These are phyloP conservation scores for Aspergillus funiculosus DNA, from an alignment of 495 filamentous ascomycete species.

Conservation along the genomic window DNA sequence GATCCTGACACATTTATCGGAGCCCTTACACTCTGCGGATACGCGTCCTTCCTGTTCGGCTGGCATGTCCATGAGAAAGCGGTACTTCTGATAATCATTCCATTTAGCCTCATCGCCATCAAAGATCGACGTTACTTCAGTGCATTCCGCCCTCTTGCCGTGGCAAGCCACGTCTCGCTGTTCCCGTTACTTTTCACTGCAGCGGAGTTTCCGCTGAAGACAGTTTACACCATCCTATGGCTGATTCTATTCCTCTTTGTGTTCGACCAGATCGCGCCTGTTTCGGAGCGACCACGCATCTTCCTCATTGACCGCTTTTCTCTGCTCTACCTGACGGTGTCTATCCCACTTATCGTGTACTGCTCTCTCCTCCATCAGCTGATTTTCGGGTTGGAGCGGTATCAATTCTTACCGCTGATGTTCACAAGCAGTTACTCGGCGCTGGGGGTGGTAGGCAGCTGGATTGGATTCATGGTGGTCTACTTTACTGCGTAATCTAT, in stretches of 20 bases:
- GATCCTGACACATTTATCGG: slow-evolving; percentile 85
- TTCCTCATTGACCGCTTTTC: slow-evolving; percentile 88
- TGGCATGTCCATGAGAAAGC: slow-evolving; percentile 99
- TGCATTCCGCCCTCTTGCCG: slow-evolving; percentile 86
- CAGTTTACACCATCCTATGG: slow-evolving; percentile 89
- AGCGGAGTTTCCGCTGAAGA: slow-evolving; percentile 88
- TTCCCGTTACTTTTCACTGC: slow-evolving; percentile 92
- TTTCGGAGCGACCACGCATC: slow-evolving; percentile 63
- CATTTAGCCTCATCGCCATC: slow-evolving; percentile 89
- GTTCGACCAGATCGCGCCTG: slow-evolving; percentile 84
- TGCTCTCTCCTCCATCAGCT: slow-evolving; percentile 77
- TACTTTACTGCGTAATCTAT: slow-evolving; percentile 66
- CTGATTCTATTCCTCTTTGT: slow-evolving; percentile 75
- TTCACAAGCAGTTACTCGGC: slow-evolving; percentile 95
- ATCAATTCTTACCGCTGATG: slow-evolving; percentile 93
- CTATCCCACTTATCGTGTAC: slow-evolving; percentile 85
- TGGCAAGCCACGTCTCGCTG: slow-evolving; percentile 89
- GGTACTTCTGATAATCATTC: slow-evolving; percentile 87
- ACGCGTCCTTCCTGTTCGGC: slow-evolving; percentile 93
- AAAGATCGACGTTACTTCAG: slow-evolving; percentile 87
- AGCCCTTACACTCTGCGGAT: slow-evolving; percentile 88
- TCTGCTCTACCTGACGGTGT: slow-evolving; percentile 77
- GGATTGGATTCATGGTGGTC: slow-evolving; percentile 91
- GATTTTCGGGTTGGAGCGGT: slow-evolving; percentile 67
- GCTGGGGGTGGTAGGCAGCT: slow-evolving; percentile 91